phyloP scores from a whole-genome alignment of 2,329 filamentous ascomycete species.

The Parastagonospora nodorum region DNA sequence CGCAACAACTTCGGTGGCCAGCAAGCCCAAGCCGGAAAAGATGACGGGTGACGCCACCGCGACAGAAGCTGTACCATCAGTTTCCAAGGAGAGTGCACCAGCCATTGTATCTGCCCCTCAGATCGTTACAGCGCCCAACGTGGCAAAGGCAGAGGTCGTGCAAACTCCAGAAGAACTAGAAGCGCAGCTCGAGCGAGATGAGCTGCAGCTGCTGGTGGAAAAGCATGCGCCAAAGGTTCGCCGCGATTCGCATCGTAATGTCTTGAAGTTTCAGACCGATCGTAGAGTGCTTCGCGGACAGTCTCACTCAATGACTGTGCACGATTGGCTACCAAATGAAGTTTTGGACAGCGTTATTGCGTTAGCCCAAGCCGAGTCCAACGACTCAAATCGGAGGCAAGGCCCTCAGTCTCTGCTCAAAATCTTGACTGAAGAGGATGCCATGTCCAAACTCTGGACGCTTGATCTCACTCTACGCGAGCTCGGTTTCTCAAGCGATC shows the following conservation, averaged over 20 bases:
- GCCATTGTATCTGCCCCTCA: slow-evolving; percentile 9
- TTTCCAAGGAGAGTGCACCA: slow-evolving; percentile 20
- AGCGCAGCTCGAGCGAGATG: slow-evolving; percentile 84
- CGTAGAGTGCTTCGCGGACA: slow-evolving; percentile 79
- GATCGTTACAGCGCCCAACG: slow-evolving; percentile 11
- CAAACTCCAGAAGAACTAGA: slow-evolving; percentile 87
- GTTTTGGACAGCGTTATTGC: slow-evolving; percentile 78
- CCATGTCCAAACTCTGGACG: slow-evolving; percentile 82
- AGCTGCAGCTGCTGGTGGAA: slow-evolving; percentile 85
- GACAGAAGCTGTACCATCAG: slow-evolving; percentile 8
- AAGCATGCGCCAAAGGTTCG: slow-evolving; percentile 79
- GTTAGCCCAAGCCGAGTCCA: slow-evolving; percentile 68
- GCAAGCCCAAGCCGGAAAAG: slow-evolving; percentile 66
- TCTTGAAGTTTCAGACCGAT: slow-evolving; percentile 80
- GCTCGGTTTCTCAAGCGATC: slow-evolving; percentile 65
- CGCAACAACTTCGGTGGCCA: slow-evolving; percentile 89
- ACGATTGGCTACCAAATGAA: slow-evolving; percentile 81
- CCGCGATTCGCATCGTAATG: slow-evolving; percentile 78
- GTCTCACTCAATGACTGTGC: slow-evolving; percentile 71
- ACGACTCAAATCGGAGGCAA: slow-evolving; percentile 56
- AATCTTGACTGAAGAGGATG: slow-evolving; percentile 71
- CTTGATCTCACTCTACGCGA: slow-evolving; percentile 73
- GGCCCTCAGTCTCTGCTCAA: slow-evolving; percentile 47
- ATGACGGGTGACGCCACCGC: slow-evolving; percentile 19
- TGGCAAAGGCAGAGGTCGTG: slow-evolving; percentile 47